A percentile compares a stretch with the other conserved stretches of the same genome.
Conservation (phyloP, 106 monocot species). For the Alisma plantagoaquatica region DNA sequence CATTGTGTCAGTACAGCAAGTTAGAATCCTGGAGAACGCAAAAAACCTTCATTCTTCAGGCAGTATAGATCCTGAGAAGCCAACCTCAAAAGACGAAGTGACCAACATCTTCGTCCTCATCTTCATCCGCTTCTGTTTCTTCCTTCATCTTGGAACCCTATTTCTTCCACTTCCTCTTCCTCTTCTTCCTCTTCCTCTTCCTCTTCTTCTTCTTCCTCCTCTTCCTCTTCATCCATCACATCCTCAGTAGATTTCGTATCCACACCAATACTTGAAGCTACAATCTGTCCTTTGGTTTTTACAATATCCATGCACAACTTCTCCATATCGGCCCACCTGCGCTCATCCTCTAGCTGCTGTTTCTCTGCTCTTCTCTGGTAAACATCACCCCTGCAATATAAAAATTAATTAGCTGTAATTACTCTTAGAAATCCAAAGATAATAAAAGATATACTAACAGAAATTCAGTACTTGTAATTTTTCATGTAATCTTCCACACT, state of each 20-base stretch:
- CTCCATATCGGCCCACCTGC: constrained; percentile 65
- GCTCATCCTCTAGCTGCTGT: constrained; percentile 55
- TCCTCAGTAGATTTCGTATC: constrained; percentile 26
- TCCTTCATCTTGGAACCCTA: too few species aligned
- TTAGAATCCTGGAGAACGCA: too few species aligned
- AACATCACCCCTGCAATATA: constrained; percentile 63
- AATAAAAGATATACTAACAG: background rate
- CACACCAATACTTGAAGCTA: constrained; percentile 78
- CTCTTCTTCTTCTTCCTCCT: constrained; percentile 54
- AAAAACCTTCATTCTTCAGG: too few species aligned
- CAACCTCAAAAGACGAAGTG: constrained; percentile 57
- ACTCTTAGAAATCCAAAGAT: background rate
- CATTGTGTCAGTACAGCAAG: too few species aligned
- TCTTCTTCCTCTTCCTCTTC: constrained; percentile 24
- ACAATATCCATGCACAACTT: constrained; percentile 69
- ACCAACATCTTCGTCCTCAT: constrained; percentile 76
- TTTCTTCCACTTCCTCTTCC: constrained; percentile 42
- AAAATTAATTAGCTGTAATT: constrained; percentile 1
- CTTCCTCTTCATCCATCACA: constrained; percentile 35
- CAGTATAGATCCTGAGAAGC: too few species aligned
- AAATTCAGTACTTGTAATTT: constrained; percentile 51
- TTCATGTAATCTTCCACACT: constrained; percentile 91
- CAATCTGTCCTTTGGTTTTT: constrained; percentile 73
- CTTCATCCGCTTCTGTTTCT: constrained; percentile 58
- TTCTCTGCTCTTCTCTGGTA: constrained; percentile 88